These are phyloP conservation scores for Corrigiola litoralis DNA, from an alignment of 179 eudicot genomes.

Conservation along the genomic window DNA sequence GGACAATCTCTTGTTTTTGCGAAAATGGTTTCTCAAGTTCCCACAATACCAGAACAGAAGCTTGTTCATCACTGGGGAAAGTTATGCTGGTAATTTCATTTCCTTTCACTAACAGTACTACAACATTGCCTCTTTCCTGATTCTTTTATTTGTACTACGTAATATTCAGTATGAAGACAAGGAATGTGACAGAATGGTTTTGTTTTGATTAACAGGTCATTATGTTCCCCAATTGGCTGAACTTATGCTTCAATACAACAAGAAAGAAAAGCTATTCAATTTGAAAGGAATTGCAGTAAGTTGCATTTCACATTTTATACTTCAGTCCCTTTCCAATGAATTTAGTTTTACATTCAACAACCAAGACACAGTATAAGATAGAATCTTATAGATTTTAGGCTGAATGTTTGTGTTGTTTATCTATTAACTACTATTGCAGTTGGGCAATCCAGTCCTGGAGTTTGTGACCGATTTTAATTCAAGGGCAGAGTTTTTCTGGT, in stretches of 20 bases:
- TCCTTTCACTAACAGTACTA: no score
- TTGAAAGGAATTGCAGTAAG: slow-evolving; percentile 93
- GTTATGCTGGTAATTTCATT: slow-evolving; percentile 79
- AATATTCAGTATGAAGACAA: no score
- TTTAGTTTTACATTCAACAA: no score
- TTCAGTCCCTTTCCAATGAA: no score
- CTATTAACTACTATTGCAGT: slow-evolving; percentile 30
- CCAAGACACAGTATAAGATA: no score
- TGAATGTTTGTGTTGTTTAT: no score
- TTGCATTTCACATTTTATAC: no score
- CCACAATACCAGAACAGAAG: slow-evolving; percentile 67
- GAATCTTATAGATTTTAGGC: no score
- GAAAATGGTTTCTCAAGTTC: slow-evolving; percentile 79
- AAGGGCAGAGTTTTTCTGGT: slow-evolving; percentile 95
- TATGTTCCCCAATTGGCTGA: slow-evolving; percentile 93
- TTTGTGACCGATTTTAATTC: slow-evolving; percentile 82
- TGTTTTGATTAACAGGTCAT: slow-evolving; percentile 62
- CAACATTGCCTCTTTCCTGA: not conserved
- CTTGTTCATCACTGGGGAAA: slow-evolving; percentile 88
- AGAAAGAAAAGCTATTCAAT: slow-evolving; percentile 59
- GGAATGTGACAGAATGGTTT: no score
- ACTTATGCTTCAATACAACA: slow-evolving; percentile 69
- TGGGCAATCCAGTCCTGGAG: slow-evolving; percentile 95
- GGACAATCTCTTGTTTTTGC: slow-evolving; percentile 78
- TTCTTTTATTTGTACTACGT: not conserved